Evolutionary conservation across 2,329 filamentous ascomycete species (phyloP).

Genomic region (Aspergillus brasiliensis): DNA sequence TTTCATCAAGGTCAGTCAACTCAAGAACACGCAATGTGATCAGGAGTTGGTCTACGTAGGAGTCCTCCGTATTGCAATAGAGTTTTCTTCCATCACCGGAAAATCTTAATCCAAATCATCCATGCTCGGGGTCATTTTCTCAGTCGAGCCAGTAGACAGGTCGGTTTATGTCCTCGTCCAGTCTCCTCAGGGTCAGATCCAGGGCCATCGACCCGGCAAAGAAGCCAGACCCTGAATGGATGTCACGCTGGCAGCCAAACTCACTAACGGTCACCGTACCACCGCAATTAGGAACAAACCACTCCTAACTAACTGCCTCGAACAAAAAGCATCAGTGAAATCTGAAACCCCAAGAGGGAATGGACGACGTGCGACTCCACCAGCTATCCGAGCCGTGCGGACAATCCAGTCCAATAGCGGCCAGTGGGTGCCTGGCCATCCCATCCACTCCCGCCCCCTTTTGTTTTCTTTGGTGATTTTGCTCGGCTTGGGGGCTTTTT

Average conservation of each 20-base stretch:
- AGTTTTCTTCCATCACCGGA: neutral
- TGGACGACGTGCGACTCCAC: neutral
- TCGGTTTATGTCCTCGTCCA: too few species aligned
- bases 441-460: constrained; percentile 2
- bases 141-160: too few species aligned
- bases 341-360: neutral
- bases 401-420: constrained; percentile 13
- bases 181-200: too few species aligned
- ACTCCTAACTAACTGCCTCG: neutral
- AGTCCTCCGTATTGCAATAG: neutral
- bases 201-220: too few species aligned
- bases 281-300: neutral
- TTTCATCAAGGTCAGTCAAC: too few species aligned
- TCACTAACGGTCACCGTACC: neutral
- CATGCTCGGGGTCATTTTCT: too few species aligned
- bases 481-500: constrained; percentile 1
- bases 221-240: neutral
- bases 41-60: neutral
- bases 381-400: constrained; percentile 17
- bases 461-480: too few species aligned
- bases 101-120: neutral
- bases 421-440: neutral
- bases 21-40: too few species aligned
- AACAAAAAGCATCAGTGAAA: neutral
- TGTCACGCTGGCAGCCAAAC: neutral